Evolutionary conservation across 352 stramenopile genomes (phyloP).

Genomic region (Plasmopara halstedii): DNA sequence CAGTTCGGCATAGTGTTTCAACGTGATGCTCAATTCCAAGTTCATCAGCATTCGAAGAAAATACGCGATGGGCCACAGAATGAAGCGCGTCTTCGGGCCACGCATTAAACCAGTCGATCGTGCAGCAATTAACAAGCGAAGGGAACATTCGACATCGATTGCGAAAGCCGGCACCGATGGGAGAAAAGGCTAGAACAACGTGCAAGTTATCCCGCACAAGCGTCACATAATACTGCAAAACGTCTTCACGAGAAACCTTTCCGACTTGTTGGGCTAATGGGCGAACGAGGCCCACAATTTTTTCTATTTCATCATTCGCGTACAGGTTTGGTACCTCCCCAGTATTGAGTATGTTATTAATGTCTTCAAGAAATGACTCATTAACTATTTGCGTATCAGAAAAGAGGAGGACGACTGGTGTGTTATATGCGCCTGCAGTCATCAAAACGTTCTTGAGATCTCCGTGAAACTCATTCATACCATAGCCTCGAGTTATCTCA

Average conservation of each 20-base stretch:
- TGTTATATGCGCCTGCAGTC: slow-evolving; percentile 79
- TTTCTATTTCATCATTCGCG: slow-evolving; percentile 85
- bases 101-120: slow-evolving; percentile 95
- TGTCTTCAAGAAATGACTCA: slow-evolving; percentile 91
- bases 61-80: slow-evolving; percentile 87
- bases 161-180: slow-evolving; percentile 88
- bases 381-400: slow-evolving; percentile 90
- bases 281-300: slow-evolving; percentile 82
- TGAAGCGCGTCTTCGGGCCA: slow-evolving; percentile 92
- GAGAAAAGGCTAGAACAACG: slow-evolving; percentile 89
- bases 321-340: slow-evolving; percentile 92
- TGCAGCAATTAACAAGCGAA: slow-evolving; percentile 92
- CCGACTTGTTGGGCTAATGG: slow-evolving; percentile 66
- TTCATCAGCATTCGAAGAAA: slow-evolving; percentile 73
- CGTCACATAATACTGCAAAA: slow-evolving; percentile 82
- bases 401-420: slow-evolving; percentile 90
- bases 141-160: slow-evolving; percentile 92
- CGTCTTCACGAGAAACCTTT: slow-evolving; percentile 80
- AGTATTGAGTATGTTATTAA: slow-evolving; percentile 93
- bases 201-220: slow-evolving; percentile 93
- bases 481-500: slow-evolving; percentile 90
- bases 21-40: slow-evolving; percentile 86
- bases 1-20: slow-evolving; percentile 87
- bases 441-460: slow-evolving; percentile 90
- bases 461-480: slow-evolving; percentile 87